phyloP scores from a whole-genome alignment of 2,329 filamentous ascomycete species.

The Cladophialophora immunda region DNA sequence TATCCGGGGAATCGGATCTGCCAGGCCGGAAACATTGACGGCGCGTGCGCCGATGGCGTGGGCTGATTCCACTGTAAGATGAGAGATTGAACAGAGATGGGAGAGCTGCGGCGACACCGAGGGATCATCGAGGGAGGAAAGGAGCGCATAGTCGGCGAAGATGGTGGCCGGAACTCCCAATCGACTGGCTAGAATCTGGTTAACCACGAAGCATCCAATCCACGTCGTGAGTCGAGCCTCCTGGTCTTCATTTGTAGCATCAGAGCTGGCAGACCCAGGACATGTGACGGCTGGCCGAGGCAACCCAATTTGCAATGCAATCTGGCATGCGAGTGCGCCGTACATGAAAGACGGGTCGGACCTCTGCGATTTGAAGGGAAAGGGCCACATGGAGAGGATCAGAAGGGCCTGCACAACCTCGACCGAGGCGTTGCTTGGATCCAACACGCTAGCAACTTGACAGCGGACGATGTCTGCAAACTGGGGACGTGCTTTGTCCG shows the following conservation, averaged over 20 bases:
- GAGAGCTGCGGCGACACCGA: conserved; percentile 15
- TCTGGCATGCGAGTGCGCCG: conserved; percentile 36
- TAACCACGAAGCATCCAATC: conserved; percentile 38
- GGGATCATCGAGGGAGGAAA: conserved; percentile 18
- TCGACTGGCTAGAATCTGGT: conserved; percentile 28
- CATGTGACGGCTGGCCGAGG: conserved; percentile 37
- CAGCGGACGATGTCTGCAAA: conserved; percentile 32
- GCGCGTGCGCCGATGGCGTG: conserved; percentile 17
- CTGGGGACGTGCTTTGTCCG: conserved; percentile 10
- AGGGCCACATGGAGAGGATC: conserved; percentile 41
- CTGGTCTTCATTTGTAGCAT: conserved; percentile 29
- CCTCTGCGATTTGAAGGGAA: conserved; percentile 37
- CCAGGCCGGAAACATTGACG: conserved; percentile 22
- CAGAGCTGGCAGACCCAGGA: conserved; percentile 30
- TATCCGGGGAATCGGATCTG: conserved; percentile 20
- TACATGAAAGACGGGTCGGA: conserved; percentile 36
- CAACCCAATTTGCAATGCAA: conserved; percentile 38
- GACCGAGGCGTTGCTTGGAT: conserved; percentile 33
- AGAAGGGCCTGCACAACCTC: conserved; percentile 40
- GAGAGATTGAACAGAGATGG: conserved; percentile 28
- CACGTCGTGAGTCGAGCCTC: conserved; percentile 37
- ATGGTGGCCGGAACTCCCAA: conserved; percentile 24
- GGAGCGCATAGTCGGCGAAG: conserved; percentile 23
- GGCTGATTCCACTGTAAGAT: conserved; percentile 17
- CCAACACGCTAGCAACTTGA: conserved; percentile 30